These are phyloP conservation scores for Lachnellula occidentalis DNA, from an alignment of 2,329 filamentous ascomycete genomes.

Conservation along the genomic window DNA sequence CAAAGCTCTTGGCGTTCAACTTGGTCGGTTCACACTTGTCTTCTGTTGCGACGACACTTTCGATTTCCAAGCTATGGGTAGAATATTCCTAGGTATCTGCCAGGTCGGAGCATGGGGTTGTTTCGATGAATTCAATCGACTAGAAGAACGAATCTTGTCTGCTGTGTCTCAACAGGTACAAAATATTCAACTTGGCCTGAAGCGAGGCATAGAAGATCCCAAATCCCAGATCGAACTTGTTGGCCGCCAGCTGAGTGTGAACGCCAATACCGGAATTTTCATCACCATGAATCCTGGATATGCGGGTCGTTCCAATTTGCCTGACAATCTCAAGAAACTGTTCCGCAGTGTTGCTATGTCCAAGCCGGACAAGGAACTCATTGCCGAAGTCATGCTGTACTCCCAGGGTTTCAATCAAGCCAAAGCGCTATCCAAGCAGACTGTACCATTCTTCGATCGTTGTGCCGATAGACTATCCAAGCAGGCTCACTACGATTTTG, in stretches of 20 bases:
- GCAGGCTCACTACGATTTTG: constrained; percentile 98
- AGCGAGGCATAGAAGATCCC: constrained; percentile 74
- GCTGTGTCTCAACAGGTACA: constrained; percentile 99
- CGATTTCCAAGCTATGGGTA: constrained; percentile 99
- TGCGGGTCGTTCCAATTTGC: constrained; percentile 93
- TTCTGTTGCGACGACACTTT: constrained; percentile 99
- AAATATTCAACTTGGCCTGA: constrained; percentile 95
- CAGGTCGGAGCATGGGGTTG: constrained; percentile 99
- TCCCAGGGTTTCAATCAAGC: constrained; percentile 98
- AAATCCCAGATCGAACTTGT: constrained; percentile 91
- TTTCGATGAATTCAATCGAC: constrained; percentile 99
- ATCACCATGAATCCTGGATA: constrained; percentile 99
- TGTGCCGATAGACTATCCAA: constrained; percentile 80
- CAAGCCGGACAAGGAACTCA: constrained; percentile 98
- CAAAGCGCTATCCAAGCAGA: constrained; percentile 88
- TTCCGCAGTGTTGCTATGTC: constrained; percentile 99
- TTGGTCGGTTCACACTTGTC: constrained; percentile 95
- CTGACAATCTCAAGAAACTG: constrained; percentile 98
- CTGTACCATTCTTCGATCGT: constrained; percentile 96
- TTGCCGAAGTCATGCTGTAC: constrained; percentile 99
- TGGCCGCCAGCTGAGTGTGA: constrained; percentile 83
- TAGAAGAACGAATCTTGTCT: constrained; percentile 95
- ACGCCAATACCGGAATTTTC: constrained; percentile 93
- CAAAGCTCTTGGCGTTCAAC: constrained; percentile 92
- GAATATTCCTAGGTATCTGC: constrained; percentile 98